Percentiles rank a stretch among this genome's conserved stretches.
phyloP scores from a whole-genome alignment of 1,139 yeast species.

The Hanseniaspora uvarum region DNA sequence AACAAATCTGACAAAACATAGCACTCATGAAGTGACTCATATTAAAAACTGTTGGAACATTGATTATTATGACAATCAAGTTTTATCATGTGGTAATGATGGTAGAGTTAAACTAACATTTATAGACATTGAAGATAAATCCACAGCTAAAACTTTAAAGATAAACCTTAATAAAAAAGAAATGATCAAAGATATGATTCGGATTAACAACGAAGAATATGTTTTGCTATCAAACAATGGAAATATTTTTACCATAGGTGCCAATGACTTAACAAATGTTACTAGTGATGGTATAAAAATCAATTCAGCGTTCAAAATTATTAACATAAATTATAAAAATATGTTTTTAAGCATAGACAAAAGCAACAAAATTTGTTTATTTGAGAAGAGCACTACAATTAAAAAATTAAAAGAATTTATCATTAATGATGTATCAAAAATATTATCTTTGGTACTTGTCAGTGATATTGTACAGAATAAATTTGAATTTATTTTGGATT shows the following conservation, averaged over 20 bases:
- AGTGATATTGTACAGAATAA: background rate
- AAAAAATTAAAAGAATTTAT: background rate
- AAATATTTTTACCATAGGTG: background rate
- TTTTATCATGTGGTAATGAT: conserved; percentile 80
- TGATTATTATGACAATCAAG: conserved; percentile 44
- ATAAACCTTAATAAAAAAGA: conserved; percentile 24
- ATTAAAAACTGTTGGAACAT: conserved; percentile 88
- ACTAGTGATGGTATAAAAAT: background rate
- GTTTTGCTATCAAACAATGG: conserved; percentile 37
- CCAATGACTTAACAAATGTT: background rate
- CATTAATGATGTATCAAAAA: background rate
- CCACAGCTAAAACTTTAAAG: conserved; percentile 26
- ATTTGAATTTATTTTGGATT: background rate
- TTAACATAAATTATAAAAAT: background rate
- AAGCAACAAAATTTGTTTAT: background rate
- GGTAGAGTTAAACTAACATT: conserved; percentile 58
- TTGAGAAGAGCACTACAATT: background rate
- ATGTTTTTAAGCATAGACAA: conserved; percentile 9
- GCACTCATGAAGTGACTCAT: conserved; percentile 53
- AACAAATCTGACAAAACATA: conserved; percentile 35
- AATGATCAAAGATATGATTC: conserved; percentile 46
- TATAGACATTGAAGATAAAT: conserved; percentile 26
- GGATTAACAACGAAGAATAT: conserved; percentile 36
- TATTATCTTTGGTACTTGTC: background rate
- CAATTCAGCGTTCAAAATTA: background rate